Evolutionary conservation across 176 grass and related monocot species (phyloP).

Genomic region (Neostapfia colusana): DNA sequence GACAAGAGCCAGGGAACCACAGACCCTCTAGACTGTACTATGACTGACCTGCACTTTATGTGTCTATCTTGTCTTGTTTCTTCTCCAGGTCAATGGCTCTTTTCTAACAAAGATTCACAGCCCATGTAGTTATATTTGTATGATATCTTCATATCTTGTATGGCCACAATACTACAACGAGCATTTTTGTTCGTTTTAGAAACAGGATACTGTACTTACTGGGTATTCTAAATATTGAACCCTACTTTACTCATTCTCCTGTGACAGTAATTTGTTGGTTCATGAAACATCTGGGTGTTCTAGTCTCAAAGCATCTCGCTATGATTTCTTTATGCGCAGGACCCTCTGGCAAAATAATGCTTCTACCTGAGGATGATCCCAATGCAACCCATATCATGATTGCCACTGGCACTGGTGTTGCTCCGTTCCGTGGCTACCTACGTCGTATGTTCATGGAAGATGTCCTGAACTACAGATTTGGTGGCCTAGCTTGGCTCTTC

Average conservation of each 20-base stretch:
- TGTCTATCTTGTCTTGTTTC: neutral
- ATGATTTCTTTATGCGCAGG: conserved; percentile 45
- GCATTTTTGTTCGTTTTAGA: neutral
- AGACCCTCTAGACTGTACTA: neutral
- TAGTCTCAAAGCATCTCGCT: conserved; percentile 16
- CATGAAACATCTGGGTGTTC: conserved; percentile 4
- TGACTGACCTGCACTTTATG: neutral
- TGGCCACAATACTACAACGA: neutral
- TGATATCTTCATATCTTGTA: neutral
- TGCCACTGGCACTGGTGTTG: conserved; percentile 87
- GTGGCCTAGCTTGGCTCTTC: conserved; percentile 94
- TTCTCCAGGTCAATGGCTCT: neutral
- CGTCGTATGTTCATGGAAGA: conserved; percentile 97
- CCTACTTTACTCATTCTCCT: neutral
- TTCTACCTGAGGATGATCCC: conserved; percentile 83
- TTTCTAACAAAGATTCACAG: neutral
- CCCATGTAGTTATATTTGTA: conserved; percentile 1
- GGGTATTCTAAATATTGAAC: conserved; percentile 12
- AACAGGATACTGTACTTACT: neutral
- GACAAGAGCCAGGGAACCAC: neutral
- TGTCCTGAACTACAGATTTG: conserved; percentile 74
- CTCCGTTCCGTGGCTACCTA: conserved; percentile 86
- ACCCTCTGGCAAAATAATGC: conserved; percentile 97
- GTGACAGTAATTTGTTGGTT: conserved; percentile 10
- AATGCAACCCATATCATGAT: conserved; percentile 98